Conservation (phyloP, 2,329 filamentous ascomycete species). For the Trichoderma sp. region DNA sequence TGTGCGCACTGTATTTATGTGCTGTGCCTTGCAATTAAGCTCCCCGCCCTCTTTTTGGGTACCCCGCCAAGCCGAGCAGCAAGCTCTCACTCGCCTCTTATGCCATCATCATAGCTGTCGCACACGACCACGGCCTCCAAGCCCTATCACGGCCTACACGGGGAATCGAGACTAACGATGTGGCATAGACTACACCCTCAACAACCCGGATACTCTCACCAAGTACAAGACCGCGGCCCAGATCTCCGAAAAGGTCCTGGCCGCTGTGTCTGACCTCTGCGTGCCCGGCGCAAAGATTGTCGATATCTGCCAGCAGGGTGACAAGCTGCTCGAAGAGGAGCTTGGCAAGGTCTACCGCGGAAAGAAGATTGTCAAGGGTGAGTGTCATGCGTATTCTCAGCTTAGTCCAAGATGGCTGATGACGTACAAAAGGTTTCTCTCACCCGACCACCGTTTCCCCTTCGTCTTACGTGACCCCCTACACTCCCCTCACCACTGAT, state of each 20-base stretch:
- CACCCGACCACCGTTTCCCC: constrained; percentile 96
- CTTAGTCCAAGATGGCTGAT: constrained; percentile 12
- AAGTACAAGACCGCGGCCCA: constrained; percentile 98
- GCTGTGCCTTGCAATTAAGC: background rate
- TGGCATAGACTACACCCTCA: constrained; percentile 77
- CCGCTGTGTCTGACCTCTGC: constrained; percentile 74
- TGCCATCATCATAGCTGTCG: background rate
- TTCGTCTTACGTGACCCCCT: constrained; percentile 91
- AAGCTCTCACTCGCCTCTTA: constrained; percentile 12
- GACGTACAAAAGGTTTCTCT: constrained; percentile 66
- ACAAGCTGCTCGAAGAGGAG: constrained; percentile 93
- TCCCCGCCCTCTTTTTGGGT: background rate
- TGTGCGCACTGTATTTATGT: constrained; percentile 4
- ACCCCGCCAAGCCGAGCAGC: constrained; percentile 21
- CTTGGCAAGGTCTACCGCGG: constrained; percentile 95
- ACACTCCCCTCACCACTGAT: constrained; percentile 89
- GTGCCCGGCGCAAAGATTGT: constrained; percentile 90
- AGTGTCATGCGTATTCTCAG: background rate
- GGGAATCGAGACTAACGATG: constrained; percentile 16
- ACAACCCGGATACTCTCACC: constrained; percentile 91
- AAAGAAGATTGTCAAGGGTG: constrained; percentile 94
- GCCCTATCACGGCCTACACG: background rate
- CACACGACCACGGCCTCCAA: constrained; percentile 17
- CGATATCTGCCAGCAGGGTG: constrained; percentile 91
- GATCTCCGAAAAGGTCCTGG: constrained; percentile 95